Evolutionary conservation across 495 filamentous ascomycete genomes (phyloP).

Genomic region (Daldinia decipiens): DNA sequence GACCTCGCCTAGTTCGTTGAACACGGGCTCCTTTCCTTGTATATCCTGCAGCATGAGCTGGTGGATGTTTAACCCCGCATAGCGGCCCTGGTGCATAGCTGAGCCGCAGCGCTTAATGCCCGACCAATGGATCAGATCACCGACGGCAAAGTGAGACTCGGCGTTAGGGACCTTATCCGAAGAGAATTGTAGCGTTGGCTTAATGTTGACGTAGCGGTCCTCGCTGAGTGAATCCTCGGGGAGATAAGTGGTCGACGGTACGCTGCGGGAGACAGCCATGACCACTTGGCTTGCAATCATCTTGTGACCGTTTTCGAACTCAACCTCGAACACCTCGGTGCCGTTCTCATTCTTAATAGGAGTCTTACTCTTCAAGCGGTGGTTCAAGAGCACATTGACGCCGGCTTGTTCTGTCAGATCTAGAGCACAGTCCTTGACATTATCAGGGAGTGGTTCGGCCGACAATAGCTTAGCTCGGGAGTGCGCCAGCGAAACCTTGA

Average conservation of each 20-base stretch:
- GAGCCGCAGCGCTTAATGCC: constrained; percentile 77
- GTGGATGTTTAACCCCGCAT: constrained; percentile 69
- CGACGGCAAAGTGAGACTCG: constrained; percentile 66
- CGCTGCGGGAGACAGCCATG: constrained; percentile 66
- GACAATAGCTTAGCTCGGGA: constrained; percentile 71
- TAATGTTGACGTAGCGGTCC: constrained; percentile 68
- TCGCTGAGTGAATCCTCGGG: constrained; percentile 58
- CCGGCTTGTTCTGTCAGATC: constrained; percentile 62
- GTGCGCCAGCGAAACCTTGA: constrained; percentile 73
- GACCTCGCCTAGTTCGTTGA: constrained; percentile 59
- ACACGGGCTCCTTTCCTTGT: constrained; percentile 53
- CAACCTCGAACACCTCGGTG: constrained; percentile 53
- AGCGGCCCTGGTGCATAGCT: constrained; percentile 73
- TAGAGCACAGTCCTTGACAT: constrained; percentile 66
- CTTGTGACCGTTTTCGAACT: constrained; percentile 63
- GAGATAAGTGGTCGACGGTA: constrained; percentile 66
- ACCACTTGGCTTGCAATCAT: constrained; percentile 66
- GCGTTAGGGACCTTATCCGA: constrained; percentile 59
- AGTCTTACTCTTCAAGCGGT: constrained; percentile 55
- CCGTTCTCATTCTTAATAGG: constrained; percentile 44
- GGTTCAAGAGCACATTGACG: constrained; percentile 66
- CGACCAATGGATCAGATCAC: constrained; percentile 66
- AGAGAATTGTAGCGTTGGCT: constrained; percentile 59
- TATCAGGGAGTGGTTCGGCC: constrained; percentile 71
- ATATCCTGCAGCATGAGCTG: constrained; percentile 61